These are phyloP conservation scores for Waltergamsia citrina DNA, from an alignment of 2,329 filamentous ascomycete species.

Conservation along the genomic window DNA sequence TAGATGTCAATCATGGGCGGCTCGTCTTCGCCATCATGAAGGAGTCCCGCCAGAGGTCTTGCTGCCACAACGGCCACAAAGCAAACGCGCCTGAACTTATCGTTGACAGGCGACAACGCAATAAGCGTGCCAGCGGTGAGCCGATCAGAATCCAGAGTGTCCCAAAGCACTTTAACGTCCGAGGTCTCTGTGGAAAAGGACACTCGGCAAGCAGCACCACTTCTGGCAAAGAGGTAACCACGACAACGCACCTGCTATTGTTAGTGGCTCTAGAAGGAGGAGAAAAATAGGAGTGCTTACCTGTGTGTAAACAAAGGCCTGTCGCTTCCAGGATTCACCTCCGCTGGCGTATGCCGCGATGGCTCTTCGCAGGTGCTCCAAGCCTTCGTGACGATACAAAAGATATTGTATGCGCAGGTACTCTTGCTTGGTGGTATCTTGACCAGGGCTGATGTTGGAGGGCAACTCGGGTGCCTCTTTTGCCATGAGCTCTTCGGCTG, in stretches of 20 bases:
- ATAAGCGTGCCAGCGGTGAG: conserved; percentile 44
- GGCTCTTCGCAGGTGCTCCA: conserved; percentile 59
- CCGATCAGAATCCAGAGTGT: conserved; percentile 31
- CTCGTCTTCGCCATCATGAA: conserved; percentile 26
- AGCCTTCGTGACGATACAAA: conserved; percentile 65
- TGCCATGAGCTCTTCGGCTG: conserved; percentile 38
- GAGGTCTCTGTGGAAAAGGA: conserved; percentile 61
- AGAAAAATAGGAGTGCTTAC: conserved; percentile 27
- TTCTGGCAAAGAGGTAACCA: conserved; percentile 52
- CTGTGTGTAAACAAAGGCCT: conserved; percentile 60
- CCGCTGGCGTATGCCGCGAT: conserved; percentile 42
- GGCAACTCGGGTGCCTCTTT: conserved; percentile 21
- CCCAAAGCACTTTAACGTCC: conserved; percentile 58
- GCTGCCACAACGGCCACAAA: conserved; percentile 66
- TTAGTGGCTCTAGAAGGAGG: background rate
- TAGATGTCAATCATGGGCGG: conserved; percentile 69
- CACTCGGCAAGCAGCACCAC: conserved; percentile 57
- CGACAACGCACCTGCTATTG: conserved; percentile 61
- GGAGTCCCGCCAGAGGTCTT: conserved; percentile 49
- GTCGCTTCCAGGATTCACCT: conserved; percentile 16
- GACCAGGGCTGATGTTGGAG: conserved; percentile 31
- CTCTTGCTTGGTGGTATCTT: too few species aligned
- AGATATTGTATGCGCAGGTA: conserved; percentile 70
- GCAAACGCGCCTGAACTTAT: conserved; percentile 57
- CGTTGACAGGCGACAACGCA: conserved; percentile 38